phyloP scores from a whole-genome alignment of 176 grass and related monocot genomes.

The Oryza meyeriana region DNA sequence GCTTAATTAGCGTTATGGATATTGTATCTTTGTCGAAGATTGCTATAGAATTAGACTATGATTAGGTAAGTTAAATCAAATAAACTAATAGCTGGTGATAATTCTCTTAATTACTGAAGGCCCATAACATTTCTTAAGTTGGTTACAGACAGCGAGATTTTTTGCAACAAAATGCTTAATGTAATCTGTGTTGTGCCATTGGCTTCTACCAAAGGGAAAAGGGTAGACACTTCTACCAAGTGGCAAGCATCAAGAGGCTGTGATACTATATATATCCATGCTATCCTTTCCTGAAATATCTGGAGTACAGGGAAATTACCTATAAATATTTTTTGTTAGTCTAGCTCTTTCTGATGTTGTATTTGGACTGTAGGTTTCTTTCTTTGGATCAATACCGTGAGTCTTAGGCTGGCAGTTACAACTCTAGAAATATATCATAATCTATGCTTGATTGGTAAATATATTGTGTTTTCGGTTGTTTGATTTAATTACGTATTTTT shows the following conservation, averaged over 20 bases:
- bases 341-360: conserved; percentile 24
- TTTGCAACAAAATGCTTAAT: background rate
- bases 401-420: conserved; percentile 19
- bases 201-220: background rate
- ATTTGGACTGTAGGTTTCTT: conserved; percentile 5
- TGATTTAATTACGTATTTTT: no score
- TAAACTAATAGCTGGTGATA: background rate
- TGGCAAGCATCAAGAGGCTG: background rate
- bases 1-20: background rate
- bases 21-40: background rate
- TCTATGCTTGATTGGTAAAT: no score
- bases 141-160: background rate
- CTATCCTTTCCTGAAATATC: background rate
- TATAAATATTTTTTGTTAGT: conserved; percentile 45
- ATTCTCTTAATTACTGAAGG: no score
- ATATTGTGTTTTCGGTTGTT: no score
- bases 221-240: background rate
- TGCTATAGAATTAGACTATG: background rate
- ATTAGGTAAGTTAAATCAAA: background rate
- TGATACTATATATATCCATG: background rate
- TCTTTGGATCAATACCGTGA: conserved; percentile 16
- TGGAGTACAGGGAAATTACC: conserved; percentile 32
- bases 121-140: background rate
- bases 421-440: no score
- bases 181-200: background rate